A percentile compares a stretch with the other conserved stretches of the same genome.
These are phyloP conservation scores for Falciphora oryzae DNA, from an alignment of 2,329 filamentous ascomycete genomes.

Conservation along the genomic window DNA sequence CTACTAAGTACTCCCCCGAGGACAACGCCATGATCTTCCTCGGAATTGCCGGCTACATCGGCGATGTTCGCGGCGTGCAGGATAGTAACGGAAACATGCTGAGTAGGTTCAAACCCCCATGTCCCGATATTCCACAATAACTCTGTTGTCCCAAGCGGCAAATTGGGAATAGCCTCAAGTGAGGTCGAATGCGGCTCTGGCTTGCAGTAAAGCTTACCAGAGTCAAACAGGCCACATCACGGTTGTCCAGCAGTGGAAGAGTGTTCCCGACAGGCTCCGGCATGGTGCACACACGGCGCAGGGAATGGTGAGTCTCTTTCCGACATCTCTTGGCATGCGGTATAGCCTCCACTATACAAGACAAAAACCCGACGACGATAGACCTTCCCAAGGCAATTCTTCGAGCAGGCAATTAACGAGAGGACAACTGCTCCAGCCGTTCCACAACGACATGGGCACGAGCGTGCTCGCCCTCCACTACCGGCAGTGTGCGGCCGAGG, in stretches of 20 bases:
- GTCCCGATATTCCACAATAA: not conserved
- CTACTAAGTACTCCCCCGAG: slow-evolving; percentile 39
- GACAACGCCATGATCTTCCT: slow-evolving; percentile 52
- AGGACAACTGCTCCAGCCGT: slow-evolving; percentile 29
- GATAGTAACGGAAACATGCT: slow-evolving; percentile 41
- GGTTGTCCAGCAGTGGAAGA: slow-evolving; percentile 37
- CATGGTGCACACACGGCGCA: slow-evolving; percentile 45
- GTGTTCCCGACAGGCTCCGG: slow-evolving; percentile 34
- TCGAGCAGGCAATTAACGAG: not conserved
- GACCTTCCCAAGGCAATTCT: too few species aligned
- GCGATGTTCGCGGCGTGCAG: slow-evolving; percentile 45
- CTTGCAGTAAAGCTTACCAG: not conserved
- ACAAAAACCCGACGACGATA: too few species aligned
- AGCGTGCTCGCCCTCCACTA: slow-evolving; percentile 44
- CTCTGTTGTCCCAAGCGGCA: not conserved
- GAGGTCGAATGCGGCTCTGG: not conserved
- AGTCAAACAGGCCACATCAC: slow-evolving; percentile 38
- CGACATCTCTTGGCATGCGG: not conserved
- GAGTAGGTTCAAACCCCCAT: slow-evolving; percentile 27
- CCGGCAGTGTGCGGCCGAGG: slow-evolving; percentile 35
- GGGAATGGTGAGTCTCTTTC: slow-evolving; percentile 31
- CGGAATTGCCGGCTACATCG: slow-evolving; percentile 51
- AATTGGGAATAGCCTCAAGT: not conserved
- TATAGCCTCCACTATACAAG: not conserved
- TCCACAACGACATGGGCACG: slow-evolving; percentile 47